Evolutionary conservation across 495 filamentous ascomycete species (phyloP), one percentile per base, ranked within the genome.

Genomic region (Aspergillus hancockii): DNA sequence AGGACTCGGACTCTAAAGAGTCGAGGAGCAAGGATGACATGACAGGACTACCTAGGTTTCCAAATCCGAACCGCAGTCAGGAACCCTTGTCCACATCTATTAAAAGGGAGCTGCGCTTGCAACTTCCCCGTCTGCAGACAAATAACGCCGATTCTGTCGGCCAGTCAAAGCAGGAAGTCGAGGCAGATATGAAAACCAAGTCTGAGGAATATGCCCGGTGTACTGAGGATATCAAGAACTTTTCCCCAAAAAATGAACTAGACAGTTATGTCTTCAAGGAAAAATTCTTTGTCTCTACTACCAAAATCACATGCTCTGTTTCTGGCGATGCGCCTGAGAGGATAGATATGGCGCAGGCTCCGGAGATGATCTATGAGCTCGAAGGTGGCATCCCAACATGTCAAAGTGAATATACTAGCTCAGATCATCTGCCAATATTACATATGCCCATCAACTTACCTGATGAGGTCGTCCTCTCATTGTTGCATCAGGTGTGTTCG

Each of bases 401-500:
- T 47, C 51, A 56, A 51, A 18, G 32, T 4, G 30, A 36, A 50
- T 50, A 36, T 59, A 57, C 53, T 13, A 46, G 36, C 13, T 36
- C 56, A 60, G 43, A 60, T 53, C 59, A 55, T 55, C 18, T 18
- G 30, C 46, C 61, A 19, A 18, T 56, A 8, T 12, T 23, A 21
- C 43, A 47, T 18, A 71, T 83, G 54, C 78, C 81, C 5, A 63
- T 67, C 14, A 69, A 69, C 14, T 68, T 79, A 22, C 79, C 81
- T 8, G 79, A 84, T 54, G 63, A 69, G 18, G 68, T 86, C 8
- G 75, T 87, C 23, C 58, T 83, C 18, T 52, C 68, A 21, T 81
- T 89, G 5, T 70, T 88, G 59, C 65, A 76, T 45, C 68, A 69
- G 3, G 73, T 86, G 21, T 68, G 75, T 43, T 81, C 75, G 8